Evolutionary conservation across 257 asterid genomes (phyloP).

Genomic region (Coffea canephora): DNA sequence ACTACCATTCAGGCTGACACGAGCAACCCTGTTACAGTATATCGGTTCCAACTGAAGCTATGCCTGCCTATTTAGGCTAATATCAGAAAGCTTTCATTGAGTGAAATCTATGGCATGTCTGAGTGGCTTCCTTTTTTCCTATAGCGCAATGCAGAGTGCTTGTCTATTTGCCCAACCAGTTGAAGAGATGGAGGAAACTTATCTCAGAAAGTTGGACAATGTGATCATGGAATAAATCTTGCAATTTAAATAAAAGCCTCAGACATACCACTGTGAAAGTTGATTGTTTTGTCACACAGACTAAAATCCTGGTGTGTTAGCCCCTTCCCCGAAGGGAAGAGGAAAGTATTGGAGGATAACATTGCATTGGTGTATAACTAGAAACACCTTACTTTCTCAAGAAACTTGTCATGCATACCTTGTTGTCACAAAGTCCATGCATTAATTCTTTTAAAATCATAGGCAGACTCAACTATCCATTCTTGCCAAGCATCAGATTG

Average conservation of each 20-base stretch:
- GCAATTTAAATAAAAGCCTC: background rate
- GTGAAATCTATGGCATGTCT: background rate
- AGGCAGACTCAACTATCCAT: background rate
- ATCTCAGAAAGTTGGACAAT: background rate
- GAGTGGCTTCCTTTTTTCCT: background rate
- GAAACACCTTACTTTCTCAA: background rate
- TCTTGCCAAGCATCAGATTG: background rate
- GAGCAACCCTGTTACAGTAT: background rate
- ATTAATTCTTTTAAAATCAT: too few relatives aligned
- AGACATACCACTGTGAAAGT: background rate
- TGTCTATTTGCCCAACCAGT: background rate
- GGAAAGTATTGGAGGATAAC: background rate
- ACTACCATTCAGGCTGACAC: background rate
- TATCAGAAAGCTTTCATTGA: background rate
- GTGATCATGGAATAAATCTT: background rate
- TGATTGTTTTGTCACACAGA: background rate
- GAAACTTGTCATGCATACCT: background rate
- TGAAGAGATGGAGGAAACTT: background rate
- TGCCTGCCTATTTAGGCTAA: background rate
- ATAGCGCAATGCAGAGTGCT: background rate
- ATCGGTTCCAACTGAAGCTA: background rate
- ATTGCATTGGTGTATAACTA: background rate
- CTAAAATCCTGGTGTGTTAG: background rate
- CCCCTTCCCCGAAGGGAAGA: background rate
- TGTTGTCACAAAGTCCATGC: background rate